Evolutionary conservation across 164 flowering plant species (phyloP), one percentile per base, ranked within the genome.

Genomic region (Nymphaea colorata): DNA sequence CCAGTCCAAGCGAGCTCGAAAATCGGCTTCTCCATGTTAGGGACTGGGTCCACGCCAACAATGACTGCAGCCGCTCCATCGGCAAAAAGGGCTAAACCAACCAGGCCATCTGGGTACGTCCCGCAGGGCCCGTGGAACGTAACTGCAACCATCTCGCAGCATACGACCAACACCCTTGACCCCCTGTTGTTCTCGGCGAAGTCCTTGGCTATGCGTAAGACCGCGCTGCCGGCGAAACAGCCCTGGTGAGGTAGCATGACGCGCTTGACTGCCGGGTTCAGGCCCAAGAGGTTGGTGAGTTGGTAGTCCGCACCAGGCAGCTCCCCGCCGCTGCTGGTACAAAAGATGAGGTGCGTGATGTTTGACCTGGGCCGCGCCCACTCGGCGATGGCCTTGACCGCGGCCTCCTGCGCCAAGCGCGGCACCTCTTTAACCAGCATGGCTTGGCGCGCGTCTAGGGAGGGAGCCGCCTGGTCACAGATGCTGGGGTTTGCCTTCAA

Each of bases 151-250:
- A 80, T 77, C 66, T 82, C 86, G 0, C 81, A 77, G 71, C 86
- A 83, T 5, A 83, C 86, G 4, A 79, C 80, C 0, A 83, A 79
- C 43, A 81, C 84, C 2, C 86, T 77, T 0, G 86, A 82, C 2
- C 83, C 81, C 55, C 64, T 74, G 83, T 83, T 83, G 79, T 82
- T 82, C 77, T 82, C 84, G 5, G 84, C 86, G 7, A 82, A 63
- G 78, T 79, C 86, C 63, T 82, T 82, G 67, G 82, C 84, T 0
- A 82, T 64, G 5, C 86, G 81, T 57, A 82, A 78, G 41, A 79
- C 84, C 15, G 84, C 81, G 70, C 79, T 84, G 2, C 82, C 81
- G 0, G 43, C 66, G 43, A 42, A 64, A 12, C 66, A 64, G 1
- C 70, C 70, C 16, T 43, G 44, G 17, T 59, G 63, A 17, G 11